These are phyloP conservation scores for Aegilops speltoides DNA, from an alignment of 176 grass and related monocot genomes.

Conservation along the genomic window DNA sequence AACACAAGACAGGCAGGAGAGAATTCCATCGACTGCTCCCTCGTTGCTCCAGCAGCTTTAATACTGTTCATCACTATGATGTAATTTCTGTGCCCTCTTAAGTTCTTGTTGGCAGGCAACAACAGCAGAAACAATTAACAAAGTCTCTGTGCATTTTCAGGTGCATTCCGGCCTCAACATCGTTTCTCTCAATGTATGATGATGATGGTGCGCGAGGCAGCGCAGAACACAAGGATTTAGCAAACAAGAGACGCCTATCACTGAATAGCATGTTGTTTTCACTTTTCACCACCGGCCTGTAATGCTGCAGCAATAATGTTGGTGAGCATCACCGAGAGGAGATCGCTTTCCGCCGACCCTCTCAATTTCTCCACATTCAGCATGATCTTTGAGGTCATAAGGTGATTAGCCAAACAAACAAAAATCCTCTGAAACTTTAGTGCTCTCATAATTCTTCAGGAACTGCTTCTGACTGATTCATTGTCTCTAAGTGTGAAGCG, in stretches of 20 bases:
- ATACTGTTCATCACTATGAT: constrained; percentile 66
- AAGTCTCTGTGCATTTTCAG: neutral
- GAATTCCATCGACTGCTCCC: constrained; percentile 65
- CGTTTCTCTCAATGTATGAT: too few relatives aligned
- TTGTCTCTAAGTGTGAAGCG: constrained; percentile 14
- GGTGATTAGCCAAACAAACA: constrained; percentile 24
- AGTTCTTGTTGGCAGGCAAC: neutral
- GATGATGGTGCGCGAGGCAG: too few relatives aligned
- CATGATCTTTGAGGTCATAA: neutral
- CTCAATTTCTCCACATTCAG: too few relatives aligned
- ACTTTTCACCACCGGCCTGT: too few relatives aligned
- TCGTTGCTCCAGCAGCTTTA: constrained; percentile 54
- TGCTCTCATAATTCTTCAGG: neutral
- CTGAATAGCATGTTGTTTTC: too few relatives aligned
- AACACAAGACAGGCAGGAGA: constrained; percentile 71
- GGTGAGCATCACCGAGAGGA: too few relatives aligned
- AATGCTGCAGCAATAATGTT: too few relatives aligned
- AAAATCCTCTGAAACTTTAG: neutral
- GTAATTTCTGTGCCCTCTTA: constrained; percentile 28
- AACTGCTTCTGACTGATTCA: neutral
- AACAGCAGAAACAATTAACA: neutral
- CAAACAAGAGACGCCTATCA: too few relatives aligned
- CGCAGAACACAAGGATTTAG: too few relatives aligned
- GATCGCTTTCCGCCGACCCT: too few relatives aligned
- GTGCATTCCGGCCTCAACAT: too few relatives aligned